A percentile compares a stretch with the other conserved stretches of the same genome.
These are phyloP conservation scores for Didymella pomorum DNA, from an alignment of 2,329 filamentous ascomycete species.

Conservation along the genomic window DNA sequence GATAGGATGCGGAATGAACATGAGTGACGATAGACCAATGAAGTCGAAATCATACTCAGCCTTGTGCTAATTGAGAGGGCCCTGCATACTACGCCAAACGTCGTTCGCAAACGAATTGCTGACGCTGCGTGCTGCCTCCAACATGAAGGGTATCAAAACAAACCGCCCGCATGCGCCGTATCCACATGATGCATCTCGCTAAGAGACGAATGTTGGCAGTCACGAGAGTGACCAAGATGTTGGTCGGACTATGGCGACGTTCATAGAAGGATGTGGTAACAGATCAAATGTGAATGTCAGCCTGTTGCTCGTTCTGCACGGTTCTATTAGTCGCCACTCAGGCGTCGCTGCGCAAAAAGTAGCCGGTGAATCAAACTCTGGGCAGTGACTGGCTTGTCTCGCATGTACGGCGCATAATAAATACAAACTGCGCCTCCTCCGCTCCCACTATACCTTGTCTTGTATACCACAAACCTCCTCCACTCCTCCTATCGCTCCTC, in stretches of 20 bases:
- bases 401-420: conserved; percentile 36
- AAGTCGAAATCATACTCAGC: background rate
- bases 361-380: conserved; percentile 44
- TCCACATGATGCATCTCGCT: conserved; percentile 21
- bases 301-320: conserved; percentile 31
- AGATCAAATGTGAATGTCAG: conserved; percentile 31
- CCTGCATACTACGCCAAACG: conserved; percentile 11
- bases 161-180: conserved; percentile 26
- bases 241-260: conserved; percentile 24
- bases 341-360: conserved; percentile 30
- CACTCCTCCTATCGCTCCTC: conserved; percentile 14
- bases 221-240: conserved; percentile 25
- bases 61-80: conserved; percentile 2
- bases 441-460: conserved; percentile 15
- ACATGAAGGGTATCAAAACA: conserved; percentile 31
- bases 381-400: conserved; percentile 34
- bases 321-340: conserved; percentile 46
- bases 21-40: conserved; percentile 5
- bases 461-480: conserved; percentile 2
- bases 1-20: background rate
- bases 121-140: conserved; percentile 24
- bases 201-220: conserved; percentile 15
- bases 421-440: conserved; percentile 29
- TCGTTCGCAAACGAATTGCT: conserved; percentile 23
- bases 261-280: background rate